Evolutionary conservation across 495 filamentous ascomycete species (phyloP), one percentile per base, ranked within the genome.

Genomic region (Barbatosphaeria neglecta): DNA sequence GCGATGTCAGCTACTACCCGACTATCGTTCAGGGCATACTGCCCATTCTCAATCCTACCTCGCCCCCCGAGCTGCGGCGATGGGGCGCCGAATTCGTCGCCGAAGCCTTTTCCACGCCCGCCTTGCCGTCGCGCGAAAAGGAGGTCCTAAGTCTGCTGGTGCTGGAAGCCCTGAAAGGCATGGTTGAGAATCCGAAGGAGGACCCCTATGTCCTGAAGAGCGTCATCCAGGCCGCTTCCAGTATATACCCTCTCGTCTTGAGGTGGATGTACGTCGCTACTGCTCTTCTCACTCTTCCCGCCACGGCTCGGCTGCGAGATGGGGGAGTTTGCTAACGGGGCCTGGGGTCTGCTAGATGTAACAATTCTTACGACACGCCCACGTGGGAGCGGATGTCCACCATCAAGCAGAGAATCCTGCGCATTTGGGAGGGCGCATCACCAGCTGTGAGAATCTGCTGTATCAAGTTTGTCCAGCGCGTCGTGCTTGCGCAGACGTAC

Each of bases 21-120:
- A 86, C 85, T 59, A 88, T 99, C 61, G 77, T 97, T 46, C 84
- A 84, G 61, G 86, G 85, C 22, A 86, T 95, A 46, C 74, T 96
- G 4, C 87, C 89, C 19, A 87, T 97, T 57, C 83, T 96, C 56
- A 83, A 82, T 24, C 76, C 83, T n/a, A 69, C 74, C 43, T 69
- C 83, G 38, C 72, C 72, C 35, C 62, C 95, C 17, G 86, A 94
- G 63, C 66, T 96, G 53, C 83, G 87, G 63, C 73, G 90, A 82
- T 99, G 93, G 93, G 93, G 89, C 19, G 80, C 89, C 19, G 88
- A 96, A 22, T 99, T 99, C 61, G 72, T 99, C 31, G 90, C 93
- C 33, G 92, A 99, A 70, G 86, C 89, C 4, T 95, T 99, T 65
- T 81, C 93, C 17, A 89, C 83, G 38, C 92, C 92, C 13, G 77